Base-by-base conservation (phyloP, 2,329 filamentous ascomycete species). In the Fusarium sp. region DNA sequence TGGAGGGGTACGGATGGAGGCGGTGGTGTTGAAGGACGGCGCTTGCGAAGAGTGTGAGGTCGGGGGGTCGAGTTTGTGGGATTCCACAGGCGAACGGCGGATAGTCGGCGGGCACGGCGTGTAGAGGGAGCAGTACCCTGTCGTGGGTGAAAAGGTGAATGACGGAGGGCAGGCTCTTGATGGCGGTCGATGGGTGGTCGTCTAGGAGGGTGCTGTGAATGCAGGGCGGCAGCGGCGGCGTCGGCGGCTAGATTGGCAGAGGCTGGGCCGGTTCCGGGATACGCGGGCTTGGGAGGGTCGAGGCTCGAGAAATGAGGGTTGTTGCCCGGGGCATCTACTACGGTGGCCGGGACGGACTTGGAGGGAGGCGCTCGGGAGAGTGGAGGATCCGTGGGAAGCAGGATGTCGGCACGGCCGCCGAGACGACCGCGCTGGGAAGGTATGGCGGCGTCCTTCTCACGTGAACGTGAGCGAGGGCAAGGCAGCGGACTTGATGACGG, bases 61-160 rank as follows among this genome's bases (percentile, higher is more conserved):
- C 88, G 84, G 52, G 88, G 88, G 3, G 89, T 90, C 30, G 88
- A 90, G 78, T 90, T 90, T 68, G 87, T 87, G 27, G 89, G 89
- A 76, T 90, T 90, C 89, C 89, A 90, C 73, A 90, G 87, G 38
- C 88, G 87, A 54, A 86, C 85, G 25, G 87, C 83, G 6, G 85
- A 84, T 33, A 85, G 82, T 33, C 83, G 85, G 62, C 81, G 83
- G 57, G 83, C 80, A 30, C 84, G 82, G 35, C 75, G 81, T 30
- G 54, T 75, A 59, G 73, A 60, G 22, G 70, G 71, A 43, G 60
- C 71, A 50, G 80, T 79, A 20, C 17, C 47, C 35, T 83, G 81
- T 72, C 81, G 84, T 71, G 78, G 86, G 71, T 85, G 86, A 76
- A 89, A 88, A 73, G 86, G 79, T 22, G 80, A 79, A 58, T 71